Base-by-base conservation (phyloP, 2,329 filamentous ascomycete species). In the Pseudogymnoascus sp. region DNA sequence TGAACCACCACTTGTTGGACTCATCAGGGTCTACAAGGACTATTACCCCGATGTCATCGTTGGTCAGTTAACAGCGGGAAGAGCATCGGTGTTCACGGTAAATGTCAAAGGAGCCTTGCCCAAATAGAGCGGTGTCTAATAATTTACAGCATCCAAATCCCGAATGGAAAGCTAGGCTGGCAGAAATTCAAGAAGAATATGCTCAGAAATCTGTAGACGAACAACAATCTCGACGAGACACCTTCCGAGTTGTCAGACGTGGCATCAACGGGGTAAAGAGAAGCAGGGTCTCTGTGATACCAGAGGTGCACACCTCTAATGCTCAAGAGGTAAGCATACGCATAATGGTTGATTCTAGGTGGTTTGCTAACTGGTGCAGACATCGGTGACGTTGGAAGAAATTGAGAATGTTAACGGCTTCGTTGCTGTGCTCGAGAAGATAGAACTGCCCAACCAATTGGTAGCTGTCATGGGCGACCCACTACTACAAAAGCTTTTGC, bases 31-130 rank as follows among this genome's bases (percentile, higher is more conserved):
- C n/a, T 95, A 86, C 75, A 94, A 94, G 70, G 90, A 92, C 70
- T 95, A 92, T 72, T 95, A 92, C 67, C 90, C 90, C 0, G 90
- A 95, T 70, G 89, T 95, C 59, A 89, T 95, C 61, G 81, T 92
- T 12, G 88, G 86, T 19, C 86, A 87, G 64, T 77, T 82, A 3
- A 80, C 83, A 28, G 76, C 77, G 59, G 82, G 82, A 35, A 79
- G 80, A 61, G 82, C 83, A 0, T 80, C 82, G 3, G 77, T 82
- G 0, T 86, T 86, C 71, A 84, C 82, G 71, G 80, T 82, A 69
- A 34, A 66, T 18, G n/a, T 8, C 15, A 26, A 33, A 37, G 12
- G 33, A 15, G 3, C 23, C 10, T 23, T 9, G 18, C 52, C 21
- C 30, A 56, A 15, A 9, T 8, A 5, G 15, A 28, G 33, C 7